Conservation (phyloP, 768 basidiomycete genomes). For the Podaxis mareebaensis region DNA sequence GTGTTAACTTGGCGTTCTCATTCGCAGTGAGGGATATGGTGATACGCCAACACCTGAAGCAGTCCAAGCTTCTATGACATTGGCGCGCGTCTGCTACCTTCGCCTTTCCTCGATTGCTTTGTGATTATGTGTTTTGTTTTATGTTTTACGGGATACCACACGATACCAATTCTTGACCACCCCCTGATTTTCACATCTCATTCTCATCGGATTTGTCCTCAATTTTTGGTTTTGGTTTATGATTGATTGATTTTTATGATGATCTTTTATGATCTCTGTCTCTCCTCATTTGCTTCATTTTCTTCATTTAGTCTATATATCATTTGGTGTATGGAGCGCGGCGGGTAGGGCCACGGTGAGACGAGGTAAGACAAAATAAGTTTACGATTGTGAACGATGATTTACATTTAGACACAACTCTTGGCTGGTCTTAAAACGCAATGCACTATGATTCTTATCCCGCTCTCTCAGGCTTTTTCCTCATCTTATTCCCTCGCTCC, state of each 20-base stretch:
- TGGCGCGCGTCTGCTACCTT: background rate
- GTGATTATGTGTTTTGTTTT: background rate
- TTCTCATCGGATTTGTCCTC: background rate
- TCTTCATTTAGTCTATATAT: background rate
- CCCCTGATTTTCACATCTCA: background rate
- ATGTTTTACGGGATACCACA: conserved; percentile 4
- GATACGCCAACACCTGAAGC: conserved; percentile 73
- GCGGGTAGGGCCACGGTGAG: background rate
- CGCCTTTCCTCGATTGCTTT: background rate
- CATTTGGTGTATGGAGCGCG: background rate
- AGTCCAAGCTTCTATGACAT: conserved; percentile 63
- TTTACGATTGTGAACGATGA: background rate
- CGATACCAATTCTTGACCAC: background rate
- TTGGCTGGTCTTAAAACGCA: background rate
- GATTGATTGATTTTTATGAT: background rate
- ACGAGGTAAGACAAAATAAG: background rate
- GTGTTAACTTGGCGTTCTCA: conserved; percentile 16
- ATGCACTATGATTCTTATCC: background rate
- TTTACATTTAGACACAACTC: background rate
- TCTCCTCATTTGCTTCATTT: background rate
- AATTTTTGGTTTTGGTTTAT: background rate
- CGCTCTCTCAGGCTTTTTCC: too few species aligned
- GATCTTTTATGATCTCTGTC: background rate
- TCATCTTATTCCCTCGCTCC: background rate
- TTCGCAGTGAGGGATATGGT: conserved; percentile 76